Base-by-base conservation (phyloP, 2,329 filamentous ascomycete species). In the Juglanconis juglandina region DNA sequence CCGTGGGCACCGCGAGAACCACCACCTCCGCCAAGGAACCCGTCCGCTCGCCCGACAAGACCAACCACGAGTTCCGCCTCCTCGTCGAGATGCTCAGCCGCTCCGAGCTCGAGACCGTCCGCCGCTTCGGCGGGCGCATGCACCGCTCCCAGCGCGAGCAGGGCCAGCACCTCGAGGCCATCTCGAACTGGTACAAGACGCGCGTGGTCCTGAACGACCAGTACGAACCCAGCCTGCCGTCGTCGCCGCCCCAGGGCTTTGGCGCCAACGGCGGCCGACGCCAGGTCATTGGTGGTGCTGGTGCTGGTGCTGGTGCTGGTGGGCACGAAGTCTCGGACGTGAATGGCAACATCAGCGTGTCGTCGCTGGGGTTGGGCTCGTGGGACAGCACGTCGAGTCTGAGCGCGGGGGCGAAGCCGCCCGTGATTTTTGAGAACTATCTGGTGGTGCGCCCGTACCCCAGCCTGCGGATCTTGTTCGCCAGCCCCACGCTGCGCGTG, bases 81-180 rank as follows among this genome's bases (percentile, higher is more conserved):
- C 75, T 92, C 34, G 83, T 80, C 56, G 87, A 90, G 66, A 87
- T 91, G 81, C 84, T 92, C 69, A 90, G 87, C 59, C 77, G 84
- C 10, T 72, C 79, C 1, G 90, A 92, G 69, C 73, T 92, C 4
- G 84, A 86, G 50, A 86, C 82, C 0, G 84, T 90, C 1, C 81
- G 86, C 2, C 81, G 79, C 58, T 79, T 77, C 58, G 89, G 88
- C 11, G 88, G 89, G 1, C 78, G 79, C 46, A 85, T 89, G 79
- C 86, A 90, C 66, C 68, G 73, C 37, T 70, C 76, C 14, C 67
- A 69, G 8, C 76, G 81, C 33, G 79, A 83, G 5, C 77, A 78
- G 37, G 53, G 54, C 4, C 59, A 55, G 46, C 49, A 54, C 41
- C 37, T 46, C 52, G 59, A 70, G 46, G 64, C 64, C 14, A 61